Conservation (phyloP, 371 early-diverging fungal genomes). For the Mucor saturninus region DNA sequence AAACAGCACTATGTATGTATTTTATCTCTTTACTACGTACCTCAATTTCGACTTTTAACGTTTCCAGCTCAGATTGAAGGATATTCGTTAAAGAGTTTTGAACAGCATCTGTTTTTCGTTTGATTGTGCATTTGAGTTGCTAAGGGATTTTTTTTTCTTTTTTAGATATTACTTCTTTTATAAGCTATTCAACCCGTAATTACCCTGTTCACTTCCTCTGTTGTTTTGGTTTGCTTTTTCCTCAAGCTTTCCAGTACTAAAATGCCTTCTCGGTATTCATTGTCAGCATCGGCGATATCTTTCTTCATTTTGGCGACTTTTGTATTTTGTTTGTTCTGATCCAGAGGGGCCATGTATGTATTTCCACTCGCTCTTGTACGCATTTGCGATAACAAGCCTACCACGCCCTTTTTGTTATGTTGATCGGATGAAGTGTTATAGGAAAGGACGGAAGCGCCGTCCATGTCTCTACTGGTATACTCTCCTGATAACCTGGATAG, state of each 20-base stretch:
- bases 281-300: conserved; percentile 63
- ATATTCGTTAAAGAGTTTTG: conserved; percentile 18
- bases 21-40: not conserved
- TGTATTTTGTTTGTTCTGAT: conserved; percentile 47
- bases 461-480: conserved; percentile 7
- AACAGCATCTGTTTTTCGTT: conserved; percentile 23
- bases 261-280: conserved; percentile 60
- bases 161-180: not conserved
- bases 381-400: conserved; percentile 49
- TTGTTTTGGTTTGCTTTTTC: conserved; percentile 46
- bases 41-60: conserved; percentile 21
- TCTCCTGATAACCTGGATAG: conserved; percentile 13
- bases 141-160: not conserved
- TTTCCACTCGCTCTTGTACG: conserved; percentile 34
- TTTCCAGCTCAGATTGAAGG: conserved; percentile 23
- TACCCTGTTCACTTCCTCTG: conserved; percentile 48
- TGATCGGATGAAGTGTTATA: conserved; percentile 10
- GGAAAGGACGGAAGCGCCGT: conserved; percentile 19
- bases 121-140: conserved; percentile 28
- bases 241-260: conserved; percentile 51
- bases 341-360: conserved; percentile 21
- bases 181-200: not conserved
- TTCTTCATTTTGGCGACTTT: conserved; percentile 56
- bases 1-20: not conserved
- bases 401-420: conserved; percentile 39